Conservation (phyloP, 2,329 filamentous ascomycete genomes). For the Ceratocystis variospora region DNA sequence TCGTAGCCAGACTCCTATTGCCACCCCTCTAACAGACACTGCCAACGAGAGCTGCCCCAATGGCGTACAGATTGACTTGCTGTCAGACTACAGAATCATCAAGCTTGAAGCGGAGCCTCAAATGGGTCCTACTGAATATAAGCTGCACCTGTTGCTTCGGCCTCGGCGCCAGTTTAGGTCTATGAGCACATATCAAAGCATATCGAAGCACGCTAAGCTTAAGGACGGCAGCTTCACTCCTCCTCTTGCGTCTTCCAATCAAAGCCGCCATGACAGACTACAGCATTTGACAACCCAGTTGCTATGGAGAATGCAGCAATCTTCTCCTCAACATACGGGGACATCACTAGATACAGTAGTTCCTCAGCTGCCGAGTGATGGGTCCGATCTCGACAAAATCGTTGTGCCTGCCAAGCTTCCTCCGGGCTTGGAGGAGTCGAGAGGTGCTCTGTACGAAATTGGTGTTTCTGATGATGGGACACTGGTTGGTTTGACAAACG, state of each 20-base stretch:
- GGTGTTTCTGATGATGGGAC: slow-evolving; percentile 90
- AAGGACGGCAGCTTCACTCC: slow-evolving; percentile 20
- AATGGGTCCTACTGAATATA: slow-evolving; percentile 91
- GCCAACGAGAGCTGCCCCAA: background rate
- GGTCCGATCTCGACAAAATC: slow-evolving; percentile 33
- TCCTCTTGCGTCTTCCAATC: slow-evolving; percentile 37
- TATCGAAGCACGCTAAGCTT: slow-evolving; percentile 13
- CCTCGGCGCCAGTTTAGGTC: slow-evolving; percentile 59
- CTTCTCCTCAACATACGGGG: slow-evolving; percentile 76
- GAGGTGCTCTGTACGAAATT: slow-evolving; percentile 89
- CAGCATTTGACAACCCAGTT: slow-evolving; percentile 91
- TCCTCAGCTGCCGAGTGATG: slow-evolving; percentile 57
- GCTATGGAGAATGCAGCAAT: slow-evolving; percentile 88
- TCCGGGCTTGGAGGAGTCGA: slow-evolving; percentile 79
- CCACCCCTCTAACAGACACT: slow-evolving; percentile 22
- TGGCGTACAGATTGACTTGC: slow-evolving; percentile 27
- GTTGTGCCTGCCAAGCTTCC: slow-evolving; percentile 44
- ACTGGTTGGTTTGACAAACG: slow-evolving; percentile 71
- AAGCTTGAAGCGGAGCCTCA: slow-evolving; percentile 83
- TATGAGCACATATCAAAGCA: slow-evolving; percentile 44
- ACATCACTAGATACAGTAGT: slow-evolving; percentile 62
- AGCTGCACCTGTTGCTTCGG: slow-evolving; percentile 75
- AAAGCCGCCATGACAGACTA: slow-evolving; percentile 68
- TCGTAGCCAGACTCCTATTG: slow-evolving; percentile 19
- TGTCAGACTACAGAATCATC: slow-evolving; percentile 52